Base-by-base conservation (phyloP, 768 basidiomycete species). In the Lactarius sanguifluus region DNA sequence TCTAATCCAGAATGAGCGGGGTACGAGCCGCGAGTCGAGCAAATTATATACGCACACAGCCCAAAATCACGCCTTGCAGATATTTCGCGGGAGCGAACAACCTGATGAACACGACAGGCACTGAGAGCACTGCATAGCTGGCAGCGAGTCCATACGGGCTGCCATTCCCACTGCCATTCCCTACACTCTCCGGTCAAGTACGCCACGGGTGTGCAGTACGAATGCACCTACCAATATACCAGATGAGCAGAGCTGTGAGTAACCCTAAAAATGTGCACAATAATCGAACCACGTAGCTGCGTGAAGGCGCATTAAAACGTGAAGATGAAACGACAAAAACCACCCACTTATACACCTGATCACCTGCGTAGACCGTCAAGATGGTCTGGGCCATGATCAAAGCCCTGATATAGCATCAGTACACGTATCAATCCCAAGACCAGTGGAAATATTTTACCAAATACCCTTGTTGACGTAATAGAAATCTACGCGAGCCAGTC, bases 321-420 rank as follows among this genome's bases (percentile, higher is more conserved):
- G 23, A 25, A 34, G 23, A 23, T 12, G 52, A 23, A 47, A 40
- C 16, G 25, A 23, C 10, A n/a, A 5, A 25, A 45, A 20, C 6
- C 54, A 43, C 76, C 56, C 61, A 81, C 81, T 82, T 82, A 75
- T 72, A 81, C 3, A 86, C 79, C 70, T 87, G 86, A 71, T 87
- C 85, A 16, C 84, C 83, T 12, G 81, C 79, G 71, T 81, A 86
- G 38, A 86, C 79, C 52, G 82, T 83, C 59, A 86, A 62, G 20
- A 81, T 84, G 0, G 82, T 85, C 71, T 87, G 86, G 0, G 83
- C 81, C 82, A 85, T 86, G 71, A 86, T 86, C 58, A 86, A 71
- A 7, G 83, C 82, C 84, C 83, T 79, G 43, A 23, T 25, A 5
- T 25, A 34, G 13, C 30, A 20, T 45, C 23, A 34, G 18, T 61